phyloP scores from a whole-genome alignment of 129 eudicot species.

The Scalesia atractyloides region DNA sequence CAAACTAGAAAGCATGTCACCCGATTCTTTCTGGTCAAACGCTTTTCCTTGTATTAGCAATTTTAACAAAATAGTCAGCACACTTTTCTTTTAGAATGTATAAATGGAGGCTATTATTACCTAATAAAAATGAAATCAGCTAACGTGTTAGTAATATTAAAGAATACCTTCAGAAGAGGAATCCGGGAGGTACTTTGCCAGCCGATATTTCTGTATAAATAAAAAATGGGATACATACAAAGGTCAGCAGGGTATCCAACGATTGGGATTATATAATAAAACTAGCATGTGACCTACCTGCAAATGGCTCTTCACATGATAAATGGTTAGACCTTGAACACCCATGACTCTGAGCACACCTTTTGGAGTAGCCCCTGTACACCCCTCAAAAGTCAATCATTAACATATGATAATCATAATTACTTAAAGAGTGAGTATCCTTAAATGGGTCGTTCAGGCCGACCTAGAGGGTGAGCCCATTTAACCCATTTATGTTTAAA shows the following conservation, averaged over 20 bases:
- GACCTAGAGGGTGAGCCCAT: too few relatives aligned
- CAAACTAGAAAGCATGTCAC: conserved; percentile 65
- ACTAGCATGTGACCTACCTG: conserved; percentile 39
- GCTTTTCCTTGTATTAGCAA: conserved; percentile 55
- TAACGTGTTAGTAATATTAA: not conserved
- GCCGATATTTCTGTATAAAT: conserved; percentile 57
- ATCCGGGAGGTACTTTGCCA: conserved; percentile 66
- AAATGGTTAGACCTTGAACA: conserved; percentile 64
- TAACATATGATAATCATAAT: not conserved
- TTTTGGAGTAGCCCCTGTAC: conserved; percentile 68
- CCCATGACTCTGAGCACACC: conserved; percentile 79
- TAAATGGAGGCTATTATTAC: not conserved
- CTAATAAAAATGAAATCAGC: conserved; percentile 7
- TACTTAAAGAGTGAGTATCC: not conserved
- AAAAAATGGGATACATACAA: not conserved
- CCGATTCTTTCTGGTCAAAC: conserved; percentile 70
- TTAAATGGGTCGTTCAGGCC: not conserved
- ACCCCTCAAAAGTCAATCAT: conserved; percentile 21
- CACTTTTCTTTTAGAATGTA: conserved; percentile 11
- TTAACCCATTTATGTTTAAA: not conserved
- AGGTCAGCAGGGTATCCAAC: conserved; percentile 7
- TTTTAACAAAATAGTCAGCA: conserved; percentile 35
- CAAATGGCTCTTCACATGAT: conserved; percentile 74
- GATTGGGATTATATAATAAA: not conserved
- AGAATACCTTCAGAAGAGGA: conserved; percentile 64